A percentile compares a stretch with the other conserved stretches of the same genome.
These are phyloP conservation scores for Lasiodiplodia theobromae DNA, from an alignment of 2,329 filamentous ascomycete genomes.

Conservation along the genomic window DNA sequence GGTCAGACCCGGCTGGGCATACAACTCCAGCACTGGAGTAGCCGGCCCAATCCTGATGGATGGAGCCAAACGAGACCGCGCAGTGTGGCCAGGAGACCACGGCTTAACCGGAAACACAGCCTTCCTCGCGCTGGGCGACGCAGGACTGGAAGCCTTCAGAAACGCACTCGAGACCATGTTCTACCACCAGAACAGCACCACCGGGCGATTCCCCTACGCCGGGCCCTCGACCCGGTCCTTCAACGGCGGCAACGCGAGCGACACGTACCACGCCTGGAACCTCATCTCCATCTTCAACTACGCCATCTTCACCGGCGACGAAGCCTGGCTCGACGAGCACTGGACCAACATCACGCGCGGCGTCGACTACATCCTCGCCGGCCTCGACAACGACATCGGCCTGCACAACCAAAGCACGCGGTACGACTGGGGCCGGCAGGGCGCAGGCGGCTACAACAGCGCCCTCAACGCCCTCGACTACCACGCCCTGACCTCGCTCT, in stretches of 20 bases:
- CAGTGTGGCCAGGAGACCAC: slow-evolving; percentile 59
- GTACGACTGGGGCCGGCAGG: slow-evolving; percentile 45
- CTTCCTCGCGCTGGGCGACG: slow-evolving; percentile 49
- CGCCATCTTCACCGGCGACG: slow-evolving; percentile 62
- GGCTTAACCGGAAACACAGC: slow-evolving; percentile 56
- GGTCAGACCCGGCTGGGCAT: slow-evolving; percentile 35
- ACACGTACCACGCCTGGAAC: slow-evolving; percentile 57
- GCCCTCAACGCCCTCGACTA: slow-evolving; percentile 48
- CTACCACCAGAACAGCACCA: slow-evolving; percentile 41
- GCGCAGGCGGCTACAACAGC: slow-evolving; percentile 43
- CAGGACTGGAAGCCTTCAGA: slow-evolving; percentile 51
- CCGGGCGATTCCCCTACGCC: slow-evolving; percentile 45
- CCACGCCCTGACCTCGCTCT: slow-evolving; percentile 40
- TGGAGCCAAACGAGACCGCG: slow-evolving; percentile 50
- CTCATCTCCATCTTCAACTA: slow-evolving; percentile 67
- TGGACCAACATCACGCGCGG: slow-evolving; percentile 34
- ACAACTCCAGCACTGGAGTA: slow-evolving; percentile 46
- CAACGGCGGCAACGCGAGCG: slow-evolving; percentile 43
- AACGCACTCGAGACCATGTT: slow-evolving; percentile 48
- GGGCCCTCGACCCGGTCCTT: slow-evolving; percentile 44
- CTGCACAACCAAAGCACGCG: slow-evolving; percentile 5
- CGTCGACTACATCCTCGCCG: slow-evolving; percentile 34
- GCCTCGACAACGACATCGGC: slow-evolving; percentile 33
- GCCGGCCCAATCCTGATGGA: slow-evolving; percentile 49
- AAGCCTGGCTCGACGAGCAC: slow-evolving; percentile 44